Evolutionary conservation across 805 yeast genomes (phyloP).

Genomic region (Candida namnaoensis): DNA sequence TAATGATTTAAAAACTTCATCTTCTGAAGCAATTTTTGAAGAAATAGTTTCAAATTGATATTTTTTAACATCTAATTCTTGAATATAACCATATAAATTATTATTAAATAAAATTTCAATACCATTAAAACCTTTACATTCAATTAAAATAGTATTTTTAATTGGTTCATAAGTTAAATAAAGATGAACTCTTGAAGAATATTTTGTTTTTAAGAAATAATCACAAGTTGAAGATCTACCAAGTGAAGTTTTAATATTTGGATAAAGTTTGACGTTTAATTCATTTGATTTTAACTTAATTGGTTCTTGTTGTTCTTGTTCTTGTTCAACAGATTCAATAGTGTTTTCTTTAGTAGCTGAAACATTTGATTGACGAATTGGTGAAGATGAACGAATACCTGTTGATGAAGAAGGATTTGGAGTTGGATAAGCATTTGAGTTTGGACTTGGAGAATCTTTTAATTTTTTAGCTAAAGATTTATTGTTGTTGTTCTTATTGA

Average conservation of each 20-base stretch:
- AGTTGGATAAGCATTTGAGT: conserved; percentile 44
- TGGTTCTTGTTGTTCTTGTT: too few species aligned
- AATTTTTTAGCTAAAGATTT: too few species aligned
- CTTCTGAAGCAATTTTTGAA: conserved; percentile 4
- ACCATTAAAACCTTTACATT: conserved; percentile 83
- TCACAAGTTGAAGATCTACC: conserved; percentile 60
- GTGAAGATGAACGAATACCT: conserved; percentile 30
- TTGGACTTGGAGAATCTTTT: too few species aligned
- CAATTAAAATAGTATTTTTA: conserved; percentile 37
- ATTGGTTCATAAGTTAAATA: conserved; percentile 33
- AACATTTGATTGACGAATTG: conserved; percentile 6
- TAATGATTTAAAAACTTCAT: conserved; percentile 25
- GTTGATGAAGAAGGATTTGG: conserved; percentile 63
- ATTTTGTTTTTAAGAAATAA: conserved; percentile 36
- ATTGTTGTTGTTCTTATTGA: conserved; percentile 1
- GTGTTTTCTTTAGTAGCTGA: neutral
- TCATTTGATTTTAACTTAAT: neutral
- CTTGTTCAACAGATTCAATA: too few species aligned
- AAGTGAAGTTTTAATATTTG: conserved; percentile 10
- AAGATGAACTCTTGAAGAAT: conserved; percentile 63
- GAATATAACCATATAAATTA: conserved; percentile 22
- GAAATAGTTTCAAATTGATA: conserved; percentile 15
- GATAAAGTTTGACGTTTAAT: conserved; percentile 10
- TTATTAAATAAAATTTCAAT: conserved; percentile 57
- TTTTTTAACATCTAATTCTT: conserved; percentile 9